A percentile compares a stretch with the other conserved stretches of the same genome.
phyloP scores from a whole-genome alignment of 371 early-diverging fungal genomes.

The Apophysomyces sp. region DNA sequence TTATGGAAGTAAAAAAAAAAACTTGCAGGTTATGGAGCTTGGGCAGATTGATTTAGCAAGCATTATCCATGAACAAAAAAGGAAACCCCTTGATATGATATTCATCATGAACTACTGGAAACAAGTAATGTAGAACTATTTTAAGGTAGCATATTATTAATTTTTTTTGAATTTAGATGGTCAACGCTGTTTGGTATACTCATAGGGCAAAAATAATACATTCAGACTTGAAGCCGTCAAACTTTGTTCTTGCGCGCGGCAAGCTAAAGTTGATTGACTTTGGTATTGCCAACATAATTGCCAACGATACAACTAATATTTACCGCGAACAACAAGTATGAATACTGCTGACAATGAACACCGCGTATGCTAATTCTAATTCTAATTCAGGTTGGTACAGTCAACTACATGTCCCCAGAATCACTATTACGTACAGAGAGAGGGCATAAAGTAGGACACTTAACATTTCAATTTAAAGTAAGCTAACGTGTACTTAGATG shows the following conservation, averaged over 20 bases:
- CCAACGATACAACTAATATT: constrained; percentile 95
- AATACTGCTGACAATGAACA: background rate
- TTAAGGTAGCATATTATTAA: background rate
- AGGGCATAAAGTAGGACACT: constrained; percentile 17
- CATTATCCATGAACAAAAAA: constrained; percentile 57
- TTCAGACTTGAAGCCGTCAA: constrained; percentile 96
- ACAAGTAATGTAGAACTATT: constrained; percentile 51
- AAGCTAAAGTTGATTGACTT: constrained; percentile 96
- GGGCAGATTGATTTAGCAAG: constrained; percentile 92
- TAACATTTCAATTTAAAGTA: constrained; percentile 25
- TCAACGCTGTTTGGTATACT: constrained; percentile 89
- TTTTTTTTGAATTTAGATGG: constrained; percentile 64
- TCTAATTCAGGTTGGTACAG: constrained; percentile 74
- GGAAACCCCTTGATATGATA: constrained; percentile 61
- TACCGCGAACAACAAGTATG: constrained; percentile 80
- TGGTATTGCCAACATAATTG: constrained; percentile 96
- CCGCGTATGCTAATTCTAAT: background rate
- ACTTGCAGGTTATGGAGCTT: constrained; percentile 73
- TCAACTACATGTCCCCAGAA: constrained; percentile 99
- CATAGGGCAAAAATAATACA: constrained; percentile 92
- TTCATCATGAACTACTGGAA: constrained; percentile 84
- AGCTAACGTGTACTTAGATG: constrained; percentile 29
- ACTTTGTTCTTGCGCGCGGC: constrained; percentile 86
- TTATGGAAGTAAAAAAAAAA: background rate
- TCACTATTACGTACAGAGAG: constrained; percentile 53